Percentiles rank a stretch among this genome's conserved stretches.
Conservation (phyloP, 345 rosid genomes). For the Jatropha curcas region DNA sequence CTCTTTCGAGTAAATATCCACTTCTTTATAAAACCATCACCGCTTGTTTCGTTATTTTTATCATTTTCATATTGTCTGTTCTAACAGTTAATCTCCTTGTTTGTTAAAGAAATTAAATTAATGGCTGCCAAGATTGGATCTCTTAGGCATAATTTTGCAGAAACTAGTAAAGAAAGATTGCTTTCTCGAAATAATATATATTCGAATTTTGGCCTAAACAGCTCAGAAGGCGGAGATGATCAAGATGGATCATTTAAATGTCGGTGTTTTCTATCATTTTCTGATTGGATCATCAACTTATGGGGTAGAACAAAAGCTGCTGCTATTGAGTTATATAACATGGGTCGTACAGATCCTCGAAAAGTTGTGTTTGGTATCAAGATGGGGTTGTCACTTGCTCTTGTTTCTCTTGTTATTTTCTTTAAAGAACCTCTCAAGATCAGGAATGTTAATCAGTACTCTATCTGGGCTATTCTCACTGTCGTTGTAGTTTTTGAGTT, state of each 20-base stretch:
- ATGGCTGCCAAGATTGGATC: slow-evolving; percentile 45
- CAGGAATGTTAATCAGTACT: slow-evolving; percentile 45
- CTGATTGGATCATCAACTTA: slow-evolving; percentile 35
- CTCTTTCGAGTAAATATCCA: too few relatives aligned
- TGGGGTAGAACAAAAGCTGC: slow-evolving; percentile 38
- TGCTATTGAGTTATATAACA: slow-evolving; percentile 38
- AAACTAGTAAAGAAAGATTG: slow-evolving; percentile 60
- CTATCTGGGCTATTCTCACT: slow-evolving; percentile 86
- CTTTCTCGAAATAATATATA: slow-evolving; percentile 45
- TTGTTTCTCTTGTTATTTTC: slow-evolving; percentile 56
- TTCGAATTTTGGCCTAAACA: slow-evolving; percentile 51
- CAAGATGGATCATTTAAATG: slow-evolving; percentile 27
- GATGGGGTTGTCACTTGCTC: slow-evolving; percentile 67
- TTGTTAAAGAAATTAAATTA: not conserved
- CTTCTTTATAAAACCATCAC: too few relatives aligned
- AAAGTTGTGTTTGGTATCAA: slow-evolving; percentile 59
- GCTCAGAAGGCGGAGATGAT: slow-evolving; percentile 30
- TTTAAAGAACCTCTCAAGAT: slow-evolving; percentile 53
- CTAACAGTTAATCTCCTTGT: not conserved
- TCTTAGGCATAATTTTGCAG: slow-evolving; percentile 38
- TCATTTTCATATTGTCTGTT: too few relatives aligned
- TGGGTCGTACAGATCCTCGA: slow-evolving; percentile 70
- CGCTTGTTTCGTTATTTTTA: too few relatives aligned
- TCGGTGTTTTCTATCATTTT: slow-evolving; percentile 46
- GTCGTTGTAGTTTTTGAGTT: slow-evolving; percentile 87